Base-by-base conservation (phyloP, 2,329 filamentous ascomycete species). In the Xylaria sp. region DNA sequence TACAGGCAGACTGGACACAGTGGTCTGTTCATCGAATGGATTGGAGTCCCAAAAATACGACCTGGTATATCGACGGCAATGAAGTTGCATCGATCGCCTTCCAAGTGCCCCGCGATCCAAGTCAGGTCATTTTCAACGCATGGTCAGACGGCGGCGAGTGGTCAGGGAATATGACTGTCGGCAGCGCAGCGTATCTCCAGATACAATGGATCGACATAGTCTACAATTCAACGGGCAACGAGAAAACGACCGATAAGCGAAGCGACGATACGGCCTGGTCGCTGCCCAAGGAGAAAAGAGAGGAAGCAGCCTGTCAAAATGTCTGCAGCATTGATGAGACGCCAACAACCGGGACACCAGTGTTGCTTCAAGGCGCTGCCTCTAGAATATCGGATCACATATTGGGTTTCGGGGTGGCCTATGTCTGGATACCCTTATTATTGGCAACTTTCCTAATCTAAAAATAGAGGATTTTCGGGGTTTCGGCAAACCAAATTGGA, bases 171-270 rank as follows among this genome's bases (percentile, higher is more conserved):
- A 89, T 90, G 88, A 81, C 75, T 5, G 73, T 81, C 5, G 79
- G 80, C 3, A 79, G 78, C 11, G 80, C 81, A 50, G 87, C 87
- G 0, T 84, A 82, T 67, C 79, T 90, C 72, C 85, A 90, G 72
- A 81, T 90, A 20, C 84, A 88, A 78, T 90, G 87, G 87, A 83
- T 89, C 50, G 86, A 90, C 72, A 81, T 90, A 77, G 81, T 87
- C 25, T 89, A 85, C 72, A 86, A 86, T 69, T 75, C 73, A 15
- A 83, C 79, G 9, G 69, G 63, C 10, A 39, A 66, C 29, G 50
- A 58, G 11, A 60, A 67, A 20, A 69, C 63, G 2, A 68, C 63
- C 31, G 63, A 63, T 7, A 73, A 68, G 53, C 67, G 65, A 38
- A 47, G 42, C 42, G 36, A 58, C 11, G 29, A 53, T 27, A 31